phyloP scores from a whole-genome alignment of 1,284 basidiomycete species.

The Sparassis latifolia region DNA sequence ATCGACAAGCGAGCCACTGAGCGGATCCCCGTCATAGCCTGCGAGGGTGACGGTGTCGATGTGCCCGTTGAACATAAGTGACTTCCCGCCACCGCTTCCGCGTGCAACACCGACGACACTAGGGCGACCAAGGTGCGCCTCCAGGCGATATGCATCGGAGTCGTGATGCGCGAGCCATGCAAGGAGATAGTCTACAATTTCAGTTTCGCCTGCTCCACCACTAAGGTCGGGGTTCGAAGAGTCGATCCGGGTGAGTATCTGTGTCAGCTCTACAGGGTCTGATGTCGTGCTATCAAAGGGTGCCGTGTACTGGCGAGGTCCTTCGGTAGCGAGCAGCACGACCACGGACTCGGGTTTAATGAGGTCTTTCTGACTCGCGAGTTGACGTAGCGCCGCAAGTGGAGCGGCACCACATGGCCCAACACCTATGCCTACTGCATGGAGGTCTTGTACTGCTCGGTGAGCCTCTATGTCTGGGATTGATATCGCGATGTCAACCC shows the following conservation, averaged over 20 bases:
- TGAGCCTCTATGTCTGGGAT: slow-evolving; percentile 7
- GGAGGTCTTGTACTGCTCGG: slow-evolving; percentile 1
- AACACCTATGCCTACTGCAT: neutral
- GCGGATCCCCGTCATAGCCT: slow-evolving; percentile 5
- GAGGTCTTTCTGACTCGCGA: neutral
- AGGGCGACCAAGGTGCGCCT: slow-evolving; percentile 1
- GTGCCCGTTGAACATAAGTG: slow-evolving; percentile 9
- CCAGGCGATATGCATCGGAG: slow-evolving; percentile 6
- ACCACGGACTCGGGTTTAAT: slow-evolving; percentile 4
- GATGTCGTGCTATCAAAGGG: slow-evolving; percentile 7
- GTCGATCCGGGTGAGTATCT: slow-evolving; percentile 8
- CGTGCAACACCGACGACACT: slow-evolving; percentile 5
- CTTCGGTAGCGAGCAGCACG: slow-evolving; percentile 7
- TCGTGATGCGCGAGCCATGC: slow-evolving; percentile 8
- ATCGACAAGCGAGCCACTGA: slow-evolving; percentile 5
- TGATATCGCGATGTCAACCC: slow-evolving; percentile 1
- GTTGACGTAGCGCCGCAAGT: slow-evolving; percentile 4
- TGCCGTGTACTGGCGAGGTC: slow-evolving; percentile 1
- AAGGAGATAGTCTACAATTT: slow-evolving; percentile 6
- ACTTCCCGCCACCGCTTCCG: slow-evolving; percentile 3
- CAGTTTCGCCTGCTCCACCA: slow-evolving; percentile 4
- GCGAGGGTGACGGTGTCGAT: slow-evolving; percentile 8
- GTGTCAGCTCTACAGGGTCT: slow-evolving; percentile 7
- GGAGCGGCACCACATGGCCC: slow-evolving; percentile 9
- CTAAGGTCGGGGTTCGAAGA: slow-evolving; percentile 8